Conservation (phyloP, 192 early-diverging fungal species). For the Backusella psychrophila region DNA sequence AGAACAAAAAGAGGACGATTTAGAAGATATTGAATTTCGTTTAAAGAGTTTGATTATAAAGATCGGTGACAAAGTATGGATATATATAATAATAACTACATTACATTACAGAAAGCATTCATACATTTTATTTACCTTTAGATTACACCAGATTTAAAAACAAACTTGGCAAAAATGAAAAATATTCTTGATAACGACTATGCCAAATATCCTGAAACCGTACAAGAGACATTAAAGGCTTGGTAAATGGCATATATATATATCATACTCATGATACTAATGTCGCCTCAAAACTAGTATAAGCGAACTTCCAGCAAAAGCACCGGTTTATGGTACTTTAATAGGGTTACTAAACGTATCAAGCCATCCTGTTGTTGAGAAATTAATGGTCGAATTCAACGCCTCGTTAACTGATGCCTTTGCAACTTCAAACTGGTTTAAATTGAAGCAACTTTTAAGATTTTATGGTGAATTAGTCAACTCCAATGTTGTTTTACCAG, state of each 20-base stretch:
- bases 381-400: slow-evolving; percentile 61
- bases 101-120: too few species aligned
- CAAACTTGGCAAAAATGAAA: slow-evolving; percentile 65
- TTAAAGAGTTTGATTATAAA: slow-evolving; percentile 71
- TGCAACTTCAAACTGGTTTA: slow-evolving; percentile 58
- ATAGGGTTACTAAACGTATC: slow-evolving; percentile 74
- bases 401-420: slow-evolving; percentile 56
- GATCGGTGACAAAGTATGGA: slow-evolving; percentile 67
- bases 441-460: slow-evolving; percentile 74
- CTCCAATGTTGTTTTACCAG: slow-evolving; percentile 69
- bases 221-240: slow-evolving; percentile 59
- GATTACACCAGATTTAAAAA: slow-evolving; percentile 58
- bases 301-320: slow-evolving; percentile 71
- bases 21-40: slow-evolving; percentile 63
- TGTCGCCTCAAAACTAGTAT: slow-evolving; percentile 43
- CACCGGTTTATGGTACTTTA: slow-evolving; percentile 75
- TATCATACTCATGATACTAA: background rate
- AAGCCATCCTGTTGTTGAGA: slow-evolving; percentile 34
- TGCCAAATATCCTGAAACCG: slow-evolving; percentile 58
- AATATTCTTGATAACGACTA: slow-evolving; percentile 72
- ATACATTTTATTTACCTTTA: slow-evolving; percentile 7
- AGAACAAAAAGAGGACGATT: slow-evolving; percentile 36
- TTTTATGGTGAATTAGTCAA: slow-evolving; percentile 83
- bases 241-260: slow-evolving; percentile 34
- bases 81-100: background rate